phyloP scores from a whole-genome alignment of 169 alveolate genomes.

The Plasmodium billcollinsi region DNA sequence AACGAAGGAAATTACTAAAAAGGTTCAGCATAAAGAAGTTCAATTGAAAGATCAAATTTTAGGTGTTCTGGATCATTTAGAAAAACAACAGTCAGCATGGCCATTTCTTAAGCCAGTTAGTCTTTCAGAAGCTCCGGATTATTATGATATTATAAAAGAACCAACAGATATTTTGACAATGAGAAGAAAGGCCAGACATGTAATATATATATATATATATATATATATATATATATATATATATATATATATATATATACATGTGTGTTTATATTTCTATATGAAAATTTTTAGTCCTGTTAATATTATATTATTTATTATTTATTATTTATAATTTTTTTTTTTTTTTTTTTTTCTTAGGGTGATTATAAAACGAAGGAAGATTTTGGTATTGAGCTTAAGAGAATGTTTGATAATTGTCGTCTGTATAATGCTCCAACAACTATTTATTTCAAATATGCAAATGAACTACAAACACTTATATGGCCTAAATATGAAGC shows the following conservation, averaged over 20 bases:
- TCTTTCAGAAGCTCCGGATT: constrained; percentile 96
- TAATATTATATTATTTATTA: neutral
- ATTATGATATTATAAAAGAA: constrained; percentile 95
- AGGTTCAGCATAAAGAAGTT: constrained; percentile 73
- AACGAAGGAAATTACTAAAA: constrained; percentile 64
- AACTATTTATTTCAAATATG: constrained; percentile 97
- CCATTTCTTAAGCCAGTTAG: constrained; percentile 98
- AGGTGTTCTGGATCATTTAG: constrained; percentile 85
- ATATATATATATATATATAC: too few relatives aligned
- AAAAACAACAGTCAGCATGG: constrained; percentile 93
- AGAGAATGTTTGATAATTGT: constrained; percentile 96
- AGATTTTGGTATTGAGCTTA: constrained; percentile 94
- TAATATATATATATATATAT: neutral
- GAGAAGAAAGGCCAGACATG: constrained; percentile 89
- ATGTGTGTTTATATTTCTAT: too few relatives aligned
- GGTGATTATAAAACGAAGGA: constrained; percentile 93
- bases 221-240: neutral
- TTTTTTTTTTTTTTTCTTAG: constrained; percentile 42
- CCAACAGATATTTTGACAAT: constrained; percentile 97
- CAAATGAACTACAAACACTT: constrained; percentile 94
- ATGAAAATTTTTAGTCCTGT: neutral
- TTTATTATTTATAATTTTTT: neutral
- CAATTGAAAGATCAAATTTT: constrained; percentile 89
- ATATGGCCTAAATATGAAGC: constrained; percentile 91
- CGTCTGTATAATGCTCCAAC: constrained; percentile 94